Evolutionary conservation across 805 yeast genomes (phyloP), one percentile per base, ranked within the genome.

Genomic region (Kodamaea fukazawae): DNA sequence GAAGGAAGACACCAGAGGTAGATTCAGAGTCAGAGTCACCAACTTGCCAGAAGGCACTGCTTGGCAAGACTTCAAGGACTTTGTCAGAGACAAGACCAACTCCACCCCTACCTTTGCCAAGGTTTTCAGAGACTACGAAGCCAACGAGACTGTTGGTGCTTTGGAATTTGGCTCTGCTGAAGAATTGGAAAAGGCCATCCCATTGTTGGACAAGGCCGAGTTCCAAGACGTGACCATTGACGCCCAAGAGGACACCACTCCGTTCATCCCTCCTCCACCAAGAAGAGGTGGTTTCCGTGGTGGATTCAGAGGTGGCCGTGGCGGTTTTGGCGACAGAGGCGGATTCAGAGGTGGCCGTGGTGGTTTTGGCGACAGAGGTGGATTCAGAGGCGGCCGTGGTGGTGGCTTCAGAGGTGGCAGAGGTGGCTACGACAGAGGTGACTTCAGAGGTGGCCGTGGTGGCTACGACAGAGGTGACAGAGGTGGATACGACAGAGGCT

Each of bases 51-150:
- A 81, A 51, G 81, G 81, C 47, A 74, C 86, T 42, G 81, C 87
- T 37, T 86, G 95, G 95, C 93, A 86, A 73, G 91, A 84, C 55
- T 75, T 86, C 58, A 86, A 89, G 71, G 98, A 91, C 70, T 80
- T 86, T 59, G 89, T 88, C 49, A 77, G 95, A 60, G 89, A 84
- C 46, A 83, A 79, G 64, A 79, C 77, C 41, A 69, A 75, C 47
- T 61, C 74, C 48, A 76, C 79, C 43, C 85, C 88, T 42, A 77
- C 83, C 25, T 84, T 82, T 49, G 70, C 71, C 52, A 65, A 68
- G 58, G 70, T 68, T 62, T 74, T 54, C 69, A 72, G 70, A 61
- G 73, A 63, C 65, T 75, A 57, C 57, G 71, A 57, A 61, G 62
- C 63, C 60, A 65, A 66, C 48, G 71, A 65, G 55, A 67, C 59